These are phyloP conservation scores for Atkinsonella texensis DNA, from an alignment of 2,329 filamentous ascomycete species.

Conservation along the genomic window DNA sequence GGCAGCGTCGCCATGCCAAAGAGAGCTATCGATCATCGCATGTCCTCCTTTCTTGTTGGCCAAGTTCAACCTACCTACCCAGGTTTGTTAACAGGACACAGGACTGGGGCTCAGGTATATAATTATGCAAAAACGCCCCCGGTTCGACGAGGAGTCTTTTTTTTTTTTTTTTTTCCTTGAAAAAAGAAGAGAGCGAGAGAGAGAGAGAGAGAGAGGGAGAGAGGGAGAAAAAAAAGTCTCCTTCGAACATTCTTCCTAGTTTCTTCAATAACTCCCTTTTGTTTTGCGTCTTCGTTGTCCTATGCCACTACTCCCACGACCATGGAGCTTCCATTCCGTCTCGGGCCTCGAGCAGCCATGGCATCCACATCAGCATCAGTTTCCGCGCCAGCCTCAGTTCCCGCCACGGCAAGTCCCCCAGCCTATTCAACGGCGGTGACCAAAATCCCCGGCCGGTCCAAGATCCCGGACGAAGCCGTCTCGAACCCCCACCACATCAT, in stretches of 20 bases:
- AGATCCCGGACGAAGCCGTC: slow-evolving; percentile 29
- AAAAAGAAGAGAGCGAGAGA: no score
- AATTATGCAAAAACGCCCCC: no score
- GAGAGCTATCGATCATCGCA: neutral
- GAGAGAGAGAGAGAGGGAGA: no score
- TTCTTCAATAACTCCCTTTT: neutral
- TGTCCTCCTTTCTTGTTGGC: neutral
- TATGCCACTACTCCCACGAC: slow-evolving; percentile 2
- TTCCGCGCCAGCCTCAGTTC: slow-evolving; percentile 7
- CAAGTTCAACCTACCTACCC: neutral
- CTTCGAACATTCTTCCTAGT: no score
- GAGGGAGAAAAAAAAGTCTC: no score
- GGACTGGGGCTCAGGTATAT: no score
- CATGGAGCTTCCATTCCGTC: slow-evolving; percentile 5
- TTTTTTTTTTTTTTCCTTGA: no score
- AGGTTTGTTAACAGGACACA: no score
- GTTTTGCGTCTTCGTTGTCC: neutral
- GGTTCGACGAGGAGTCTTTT: no score
- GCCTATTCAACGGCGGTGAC: slow-evolving; percentile 18
- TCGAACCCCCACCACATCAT: slow-evolving; percentile 36
- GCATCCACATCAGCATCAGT: slow-evolving; percentile 2
- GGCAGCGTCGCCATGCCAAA: neutral
- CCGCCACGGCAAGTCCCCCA: slow-evolving; percentile 4
- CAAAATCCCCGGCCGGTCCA: slow-evolving; percentile 21
- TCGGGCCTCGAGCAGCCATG: slow-evolving; percentile 5